Evolutionary conservation across 352 stramenopile species (phyloP).

Genomic region (Phytophthora fragariae): DNA sequence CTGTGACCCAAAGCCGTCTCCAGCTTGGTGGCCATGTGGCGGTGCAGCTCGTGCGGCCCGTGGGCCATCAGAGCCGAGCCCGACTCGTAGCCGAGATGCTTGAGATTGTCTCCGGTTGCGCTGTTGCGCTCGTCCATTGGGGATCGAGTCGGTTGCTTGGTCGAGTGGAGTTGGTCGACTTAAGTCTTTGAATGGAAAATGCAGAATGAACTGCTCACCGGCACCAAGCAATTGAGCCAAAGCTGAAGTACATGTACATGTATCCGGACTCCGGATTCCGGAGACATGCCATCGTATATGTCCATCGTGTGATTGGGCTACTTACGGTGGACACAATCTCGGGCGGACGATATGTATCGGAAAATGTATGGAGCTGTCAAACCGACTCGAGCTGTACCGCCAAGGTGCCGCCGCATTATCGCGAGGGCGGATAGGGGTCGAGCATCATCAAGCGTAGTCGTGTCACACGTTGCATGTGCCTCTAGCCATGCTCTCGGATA

Average conservation of each 20-base stretch:
- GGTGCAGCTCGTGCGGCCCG: constrained; percentile 45
- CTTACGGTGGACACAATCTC: background rate
- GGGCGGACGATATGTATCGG: background rate
- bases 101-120: constrained; percentile 1
- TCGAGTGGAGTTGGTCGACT: background rate
- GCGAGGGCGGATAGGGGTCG: background rate
- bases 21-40: constrained; percentile 34
- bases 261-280: background rate
- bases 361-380: background rate
- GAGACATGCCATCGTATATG: background rate
- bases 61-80: constrained; percentile 39
- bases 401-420: background rate
- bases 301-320: constrained; percentile 1
- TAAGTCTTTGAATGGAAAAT: constrained; percentile 6
- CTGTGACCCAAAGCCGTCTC: constrained; percentile 36
- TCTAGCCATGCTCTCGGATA: too few relatives aligned
- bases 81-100: constrained; percentile 30
- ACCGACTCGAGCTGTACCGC: background rate
- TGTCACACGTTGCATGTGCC: too few relatives aligned
- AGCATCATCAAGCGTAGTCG: background rate
- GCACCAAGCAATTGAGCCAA: background rate
- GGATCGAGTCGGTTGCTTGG: constrained; percentile 3
- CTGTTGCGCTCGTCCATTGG: constrained; percentile 14
- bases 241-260: constrained; percentile 11
- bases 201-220: constrained; percentile 12